phyloP scores from a whole-genome alignment of 352 stramenopile species.

The Phytophthora sojae region DNA sequence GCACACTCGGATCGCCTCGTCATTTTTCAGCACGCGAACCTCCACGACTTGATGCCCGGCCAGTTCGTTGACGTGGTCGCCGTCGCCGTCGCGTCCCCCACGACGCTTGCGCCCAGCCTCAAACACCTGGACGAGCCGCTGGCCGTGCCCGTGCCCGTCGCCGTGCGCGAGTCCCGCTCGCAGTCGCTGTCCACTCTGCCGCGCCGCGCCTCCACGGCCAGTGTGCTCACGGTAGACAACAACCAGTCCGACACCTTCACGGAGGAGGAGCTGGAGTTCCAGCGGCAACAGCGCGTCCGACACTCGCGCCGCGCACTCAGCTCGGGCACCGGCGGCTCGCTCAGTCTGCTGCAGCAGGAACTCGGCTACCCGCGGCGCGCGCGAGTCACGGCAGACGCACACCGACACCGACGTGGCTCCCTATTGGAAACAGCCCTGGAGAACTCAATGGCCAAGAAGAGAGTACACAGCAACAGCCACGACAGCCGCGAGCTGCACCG shows the following conservation, averaged over 20 bases:
- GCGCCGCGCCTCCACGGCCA: slow-evolving; percentile 37
- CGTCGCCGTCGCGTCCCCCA: slow-evolving; percentile 36
- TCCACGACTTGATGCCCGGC: slow-evolving; percentile 35
- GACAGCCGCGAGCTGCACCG: slow-evolving; percentile 14
- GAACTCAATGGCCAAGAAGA: slow-evolving; percentile 28
- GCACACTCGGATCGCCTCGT: slow-evolving; percentile 5
- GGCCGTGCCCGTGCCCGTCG: slow-evolving; percentile 22
- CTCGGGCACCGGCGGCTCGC: slow-evolving; percentile 49
- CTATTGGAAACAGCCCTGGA: slow-evolving; percentile 45
- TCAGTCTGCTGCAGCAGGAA: slow-evolving; percentile 77
- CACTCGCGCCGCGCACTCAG: slow-evolving; percentile 63
- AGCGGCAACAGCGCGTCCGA: slow-evolving; percentile 31
- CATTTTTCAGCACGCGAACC: slow-evolving; percentile 4
- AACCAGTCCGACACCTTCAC: slow-evolving; percentile 21
- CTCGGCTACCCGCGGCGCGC: slow-evolving; percentile 68
- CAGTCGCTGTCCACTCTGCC: slow-evolving; percentile 50
- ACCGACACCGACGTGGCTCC: slow-evolving; percentile 47
- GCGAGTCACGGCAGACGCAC: slow-evolving; percentile 9
- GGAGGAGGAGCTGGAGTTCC: slow-evolving; percentile 36
- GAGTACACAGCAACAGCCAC: slow-evolving; percentile 34
- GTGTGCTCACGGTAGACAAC: slow-evolving; percentile 29
- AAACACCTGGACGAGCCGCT: slow-evolving; percentile 31
- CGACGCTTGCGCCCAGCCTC: slow-evolving; percentile 26
- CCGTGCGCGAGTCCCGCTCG: slow-evolving; percentile 45
- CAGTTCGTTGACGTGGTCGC: slow-evolving; percentile 31